A percentile compares a stretch with the other conserved stretches of the same genome.
Evolutionary conservation across 2,329 filamentous ascomycete species (phyloP).

Genomic region (Hysterium pulicare): DNA sequence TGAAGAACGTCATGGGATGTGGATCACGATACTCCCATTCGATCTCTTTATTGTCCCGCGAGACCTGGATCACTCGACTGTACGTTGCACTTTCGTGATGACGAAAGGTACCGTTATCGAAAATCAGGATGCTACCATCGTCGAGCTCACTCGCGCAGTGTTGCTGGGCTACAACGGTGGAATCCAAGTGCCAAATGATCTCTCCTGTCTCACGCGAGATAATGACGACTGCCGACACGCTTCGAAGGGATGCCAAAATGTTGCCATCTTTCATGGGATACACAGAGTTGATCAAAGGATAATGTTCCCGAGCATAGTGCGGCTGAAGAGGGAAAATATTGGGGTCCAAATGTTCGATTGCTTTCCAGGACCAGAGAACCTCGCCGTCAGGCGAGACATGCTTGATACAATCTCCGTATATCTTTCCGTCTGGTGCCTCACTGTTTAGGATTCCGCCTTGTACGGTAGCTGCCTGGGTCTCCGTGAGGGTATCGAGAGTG

Average conservation of each 20-base stretch:
- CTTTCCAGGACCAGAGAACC: slow-evolving; percentile 44
- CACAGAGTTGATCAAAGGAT: slow-evolving; percentile 46
- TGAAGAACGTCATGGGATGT: slow-evolving; percentile 42
- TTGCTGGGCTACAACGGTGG: slow-evolving; percentile 43
- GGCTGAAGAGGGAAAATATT: slow-evolving; percentile 40
- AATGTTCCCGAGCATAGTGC: slow-evolving; percentile 43
- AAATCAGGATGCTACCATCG: slow-evolving; percentile 44
- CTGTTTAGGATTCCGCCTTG: slow-evolving; percentile 41
- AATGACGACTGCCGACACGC: slow-evolving; percentile 43
- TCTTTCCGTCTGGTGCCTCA: slow-evolving; percentile 37
- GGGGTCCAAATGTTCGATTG: slow-evolving; percentile 40
- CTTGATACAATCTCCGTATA: slow-evolving; percentile 45
- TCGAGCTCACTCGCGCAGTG: slow-evolving; percentile 44
- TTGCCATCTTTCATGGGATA: slow-evolving; percentile 39
- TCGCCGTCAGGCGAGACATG: slow-evolving; percentile 39
- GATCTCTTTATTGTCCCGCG: slow-evolving; percentile 37
- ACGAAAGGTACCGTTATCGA: slow-evolving; percentile 47
- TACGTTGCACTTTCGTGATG: slow-evolving; percentile 40
- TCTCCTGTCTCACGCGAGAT: slow-evolving; percentile 41
- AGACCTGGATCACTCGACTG: slow-evolving; percentile 43
- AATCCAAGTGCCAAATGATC: slow-evolving; percentile 43
- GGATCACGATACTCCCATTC: slow-evolving; percentile 46
- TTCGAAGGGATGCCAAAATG: slow-evolving; percentile 44
- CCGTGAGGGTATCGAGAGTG: slow-evolving; percentile 39
- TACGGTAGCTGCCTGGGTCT: slow-evolving; percentile 35